Base-by-base conservation (phyloP, 2,329 filamentous ascomycete genomes). In the Ramularia endophylla region DNA sequence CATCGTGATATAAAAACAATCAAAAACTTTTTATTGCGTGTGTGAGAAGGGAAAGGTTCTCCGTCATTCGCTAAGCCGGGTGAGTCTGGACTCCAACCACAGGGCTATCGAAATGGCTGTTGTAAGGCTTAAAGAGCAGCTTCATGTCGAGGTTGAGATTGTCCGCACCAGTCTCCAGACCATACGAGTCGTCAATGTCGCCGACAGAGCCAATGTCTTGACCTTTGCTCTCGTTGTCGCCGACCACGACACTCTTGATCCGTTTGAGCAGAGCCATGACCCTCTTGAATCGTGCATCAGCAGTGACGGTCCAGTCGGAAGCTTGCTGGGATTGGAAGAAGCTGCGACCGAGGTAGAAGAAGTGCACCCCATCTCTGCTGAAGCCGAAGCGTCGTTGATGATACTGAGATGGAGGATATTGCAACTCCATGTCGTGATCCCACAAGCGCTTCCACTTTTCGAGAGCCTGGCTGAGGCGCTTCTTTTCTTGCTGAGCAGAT, bases 401-500 rank as follows among this genome's bases (percentile, higher is more conserved):
- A 5, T 67, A 58, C n/a, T 65, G 66, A 5, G 61, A 57, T 17
- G 66, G 75, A 5, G 80, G 77, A 47, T 85, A 87, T 56, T 87
- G 83, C 27, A 74, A 65, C 9, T 73, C 69, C 68, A 85, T 80
- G 53, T 87, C 84, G 43, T 70, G 65, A 57, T 87, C 83, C 83
- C 83, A 87, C 46, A 73, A 75, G 13, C 68, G 69, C 64, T 87
- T 87, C 75, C 84, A 87, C 54, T 84, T 83, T 48, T 81, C 77
- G 29, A 87, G 68, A 12, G 81, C 81, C 34, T 62, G 63, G 37
- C 64, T 67, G 15, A 70, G 66, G 4, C 64, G 62, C 45, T 67
- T 66, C 48, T 70, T 66, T 27, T 71, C 71, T 32, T 68, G 68
- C 38, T 77, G 65, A 3, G 65, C 63, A 40, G 75, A 65, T 2